Conservation (phyloP, 257 asterid genomes). For the Solanum tarapatanum region DNA sequence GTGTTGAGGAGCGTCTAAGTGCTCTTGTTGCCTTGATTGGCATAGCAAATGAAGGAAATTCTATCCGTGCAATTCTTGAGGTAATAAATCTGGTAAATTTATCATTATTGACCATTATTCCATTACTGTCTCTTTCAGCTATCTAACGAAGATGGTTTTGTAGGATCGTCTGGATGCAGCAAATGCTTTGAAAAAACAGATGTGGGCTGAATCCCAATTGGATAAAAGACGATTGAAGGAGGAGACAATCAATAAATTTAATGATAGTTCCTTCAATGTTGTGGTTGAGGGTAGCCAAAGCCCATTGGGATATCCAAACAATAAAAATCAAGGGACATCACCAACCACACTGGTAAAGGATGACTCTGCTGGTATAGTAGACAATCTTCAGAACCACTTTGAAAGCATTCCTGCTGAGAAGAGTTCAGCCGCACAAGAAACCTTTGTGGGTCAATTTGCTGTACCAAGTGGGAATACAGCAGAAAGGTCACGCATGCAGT, state of each 20-base stretch:
- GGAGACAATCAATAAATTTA: conserved; percentile 45
- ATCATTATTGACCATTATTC: not conserved
- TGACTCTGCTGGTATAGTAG: conserved; percentile 36
- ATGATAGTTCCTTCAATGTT: conserved; percentile 49
- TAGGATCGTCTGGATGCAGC: conserved; percentile 98
- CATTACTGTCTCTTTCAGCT: not conserved
- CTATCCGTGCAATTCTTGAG: conserved; percentile 69
- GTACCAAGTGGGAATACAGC: conserved; percentile 58
- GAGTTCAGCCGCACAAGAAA: conserved; percentile 20
- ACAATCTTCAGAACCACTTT: conserved; percentile 25
- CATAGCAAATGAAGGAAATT: conserved; percentile 92
- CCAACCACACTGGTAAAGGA: conserved; percentile 33
- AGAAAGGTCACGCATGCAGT: conserved; percentile 85
- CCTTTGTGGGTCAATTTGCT: conserved; percentile 27
- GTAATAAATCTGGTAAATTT: conserved; percentile 4
- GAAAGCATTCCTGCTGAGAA: conserved; percentile 25
- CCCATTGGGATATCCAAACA: conserved; percentile 35
- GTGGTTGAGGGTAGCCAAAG: conserved; percentile 53
- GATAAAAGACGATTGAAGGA: conserved; percentile 85
- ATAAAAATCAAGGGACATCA: conserved; percentile 36
- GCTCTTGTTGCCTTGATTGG: conserved; percentile 85
- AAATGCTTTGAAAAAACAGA: conserved; percentile 77
- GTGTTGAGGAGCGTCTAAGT: conserved; percentile 92
- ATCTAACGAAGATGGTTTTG: conserved; percentile 16
- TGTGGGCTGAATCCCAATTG: conserved; percentile 99